A percentile compares a stretch with the other conserved stretches of the same genome.
phyloP scores from a whole-genome alignment of 2,329 filamentous ascomycete genomes.

The Trichoderma polysporum region DNA sequence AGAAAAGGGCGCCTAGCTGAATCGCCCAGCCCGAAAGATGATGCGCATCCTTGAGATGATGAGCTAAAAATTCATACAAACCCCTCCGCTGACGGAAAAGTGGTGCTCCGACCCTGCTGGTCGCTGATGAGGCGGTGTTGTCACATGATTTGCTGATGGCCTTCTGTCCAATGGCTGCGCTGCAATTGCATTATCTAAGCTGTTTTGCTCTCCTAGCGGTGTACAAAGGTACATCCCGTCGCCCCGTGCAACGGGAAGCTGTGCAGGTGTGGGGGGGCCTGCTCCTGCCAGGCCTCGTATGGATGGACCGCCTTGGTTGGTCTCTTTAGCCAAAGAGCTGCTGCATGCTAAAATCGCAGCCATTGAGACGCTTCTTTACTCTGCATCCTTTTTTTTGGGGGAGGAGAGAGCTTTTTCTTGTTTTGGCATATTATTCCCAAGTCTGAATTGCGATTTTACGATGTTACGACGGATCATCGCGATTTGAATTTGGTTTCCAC shows the following conservation, averaged over 20 bases:
- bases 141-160: conserved; percentile 8
- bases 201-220: neutral
- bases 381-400: conserved; percentile 1
- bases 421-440: neutral
- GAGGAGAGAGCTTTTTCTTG: neutral
- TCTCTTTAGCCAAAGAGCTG: conserved; percentile 8
- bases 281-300: neutral
- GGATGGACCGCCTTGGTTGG: neutral
- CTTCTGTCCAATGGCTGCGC: neutral
- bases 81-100: conserved; percentile 13
- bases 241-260: conserved; percentile 26
- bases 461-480: neutral
- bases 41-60: neutral
- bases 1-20: too few relatives aligned
- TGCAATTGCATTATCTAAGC: neutral
- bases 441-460: neutral
- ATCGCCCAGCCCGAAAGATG: too few relatives aligned
- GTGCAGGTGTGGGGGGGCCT: neutral
- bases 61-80: conserved; percentile 7
- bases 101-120: neutral
- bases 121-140: conserved; percentile 22
- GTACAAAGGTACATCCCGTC: conserved; percentile 21
- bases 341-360: conserved; percentile 1
- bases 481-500: neutral
- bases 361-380: neutral